phyloP scores from a whole-genome alignment of 768 basidiomycete genomes.

The Phallus indusiatus region DNA sequence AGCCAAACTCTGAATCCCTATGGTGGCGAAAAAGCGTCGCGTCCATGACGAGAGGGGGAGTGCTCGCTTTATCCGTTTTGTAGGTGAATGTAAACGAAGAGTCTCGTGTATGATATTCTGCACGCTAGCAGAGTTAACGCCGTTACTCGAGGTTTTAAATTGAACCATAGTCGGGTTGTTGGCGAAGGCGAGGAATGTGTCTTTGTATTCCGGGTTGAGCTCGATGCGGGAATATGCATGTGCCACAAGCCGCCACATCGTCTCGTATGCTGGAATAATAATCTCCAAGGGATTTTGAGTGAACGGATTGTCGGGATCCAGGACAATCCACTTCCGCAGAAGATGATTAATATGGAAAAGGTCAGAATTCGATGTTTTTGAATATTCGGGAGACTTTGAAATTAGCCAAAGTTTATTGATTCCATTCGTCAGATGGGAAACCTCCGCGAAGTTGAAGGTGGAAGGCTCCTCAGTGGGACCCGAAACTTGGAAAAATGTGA shows the following conservation, averaged over 20 bases:
- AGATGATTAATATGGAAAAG: constrained; percentile 26
- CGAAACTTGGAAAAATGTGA: constrained; percentile 20
- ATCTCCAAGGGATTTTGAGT: constrained; percentile 34
- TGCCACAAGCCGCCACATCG: constrained; percentile 53
- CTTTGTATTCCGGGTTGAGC: constrained; percentile 17
- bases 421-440: constrained; percentile 27
- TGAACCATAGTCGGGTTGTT: constrained; percentile 20
- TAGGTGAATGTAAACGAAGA: constrained; percentile 44
- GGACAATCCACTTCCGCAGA: constrained; percentile 33
- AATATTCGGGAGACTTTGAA: constrained; percentile 31
- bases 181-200: constrained; percentile 29
- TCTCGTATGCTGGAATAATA: constrained; percentile 53
- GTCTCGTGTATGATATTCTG: constrained; percentile 33
- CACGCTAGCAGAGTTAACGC: constrained; percentile 20
- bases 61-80: constrained; percentile 33
- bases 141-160: constrained; percentile 18
- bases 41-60: constrained; percentile 7
- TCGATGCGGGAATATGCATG: constrained; percentile 29
- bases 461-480: constrained; percentile 16
- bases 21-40: background rate
- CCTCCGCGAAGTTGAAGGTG: constrained; percentile 22
- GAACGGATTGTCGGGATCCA: constrained; percentile 19
- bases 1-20: constrained; percentile 18
- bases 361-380: constrained; percentile 14
- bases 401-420: constrained; percentile 41